Evolutionary conservation across 2,329 filamentous ascomycete genomes (phyloP), one percentile per base, ranked within the genome.

Genomic region (Colletotrichum somersetense): DNA sequence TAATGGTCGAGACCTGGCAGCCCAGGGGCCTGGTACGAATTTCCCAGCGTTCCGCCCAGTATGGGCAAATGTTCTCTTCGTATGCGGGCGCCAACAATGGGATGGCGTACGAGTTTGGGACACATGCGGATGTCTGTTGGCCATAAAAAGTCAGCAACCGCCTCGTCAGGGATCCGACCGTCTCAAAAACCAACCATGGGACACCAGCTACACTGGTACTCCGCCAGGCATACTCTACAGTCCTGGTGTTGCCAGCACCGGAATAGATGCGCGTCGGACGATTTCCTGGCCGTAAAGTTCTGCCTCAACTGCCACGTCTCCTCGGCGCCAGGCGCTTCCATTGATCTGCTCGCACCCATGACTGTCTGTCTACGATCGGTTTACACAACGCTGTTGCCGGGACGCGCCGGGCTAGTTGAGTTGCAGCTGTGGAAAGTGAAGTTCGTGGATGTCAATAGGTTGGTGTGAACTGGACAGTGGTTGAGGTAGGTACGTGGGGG

Each of bases 181-280:
- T 53, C 50, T 53, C 23, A 63, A 30, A 56, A 56, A 78, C 84
- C 64, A 80, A 88, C 86, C 76, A 84, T 87, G 23, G 87, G 86
- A 77, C 86, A 88, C 87, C 86, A 88, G 71, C 85, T 85, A 74
- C 86, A 88, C 62, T 81, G 78, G 5, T 81, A 73, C 26, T 81
- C 74, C 48, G 74, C 74, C 11, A 89, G 79, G 77, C 88, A 90
- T 12, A 78, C 76, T 14, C 78, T 77, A 75, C 87, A 89, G 50
- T 84, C 82, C 75, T 88, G 84, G 38, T 82, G 83, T 14, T 78
- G 77, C 88, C 87, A 90, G 77, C 87, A 89, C 62, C 85, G 82
- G 30, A 78, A 77, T 35, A 89, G 79, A 73, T 86, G 84, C 16
- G 81, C 80, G 48, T 83, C 78, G 33, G 81, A 74, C 23, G 67